A percentile compares a stretch with the other conserved stretches of the same genome.
phyloP scores from a whole-genome alignment of 306 rosid species.

The Pterocarpus macrocarpus region DNA sequence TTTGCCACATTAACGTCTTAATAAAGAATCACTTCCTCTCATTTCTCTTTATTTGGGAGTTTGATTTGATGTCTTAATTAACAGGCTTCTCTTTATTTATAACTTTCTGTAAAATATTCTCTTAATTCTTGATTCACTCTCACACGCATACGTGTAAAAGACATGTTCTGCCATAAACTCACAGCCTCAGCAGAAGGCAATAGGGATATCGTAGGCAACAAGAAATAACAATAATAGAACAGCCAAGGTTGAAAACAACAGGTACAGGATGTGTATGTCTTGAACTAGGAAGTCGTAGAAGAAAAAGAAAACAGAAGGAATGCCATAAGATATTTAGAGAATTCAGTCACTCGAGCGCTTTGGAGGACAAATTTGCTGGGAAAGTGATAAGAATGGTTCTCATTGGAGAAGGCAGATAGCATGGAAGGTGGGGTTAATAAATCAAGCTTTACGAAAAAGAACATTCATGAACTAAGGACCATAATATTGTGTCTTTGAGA shows the following conservation, averaged over 20 bases:
- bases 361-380: not conserved
- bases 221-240: slow-evolving; percentile 49
- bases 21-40: not conserved
- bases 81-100: not conserved
- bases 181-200: not conserved
- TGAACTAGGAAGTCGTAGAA: slow-evolving; percentile 45
- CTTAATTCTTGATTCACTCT: slow-evolving; percentile 2
- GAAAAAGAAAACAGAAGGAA: slow-evolving; percentile 26
- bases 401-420: slow-evolving; percentile 38
- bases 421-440: slow-evolving; percentile 50
- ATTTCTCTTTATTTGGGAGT: not conserved
- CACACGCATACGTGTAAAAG: slow-evolving; percentile 39
- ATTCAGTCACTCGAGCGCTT: slow-evolving; percentile 33
- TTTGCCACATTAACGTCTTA: not conserved
- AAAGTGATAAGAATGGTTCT: slow-evolving; percentile 8
- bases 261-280: slow-evolving; percentile 27
- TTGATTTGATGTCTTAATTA: not conserved
- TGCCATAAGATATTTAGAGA: slow-evolving; percentile 16
- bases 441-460: slow-evolving; percentile 32
- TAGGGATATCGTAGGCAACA: slow-evolving; percentile 39
- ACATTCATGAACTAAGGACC: slow-evolving; percentile 41
- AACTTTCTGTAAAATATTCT: not conserved
- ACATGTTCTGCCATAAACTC: slow-evolving; percentile 37
- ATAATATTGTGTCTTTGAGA: slow-evolving; percentile 40
- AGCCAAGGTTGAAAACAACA: slow-evolving; percentile 45